Conservation (phyloP, 495 filamentous ascomycete species). For the Sphaerosporella brunnea region DNA sequence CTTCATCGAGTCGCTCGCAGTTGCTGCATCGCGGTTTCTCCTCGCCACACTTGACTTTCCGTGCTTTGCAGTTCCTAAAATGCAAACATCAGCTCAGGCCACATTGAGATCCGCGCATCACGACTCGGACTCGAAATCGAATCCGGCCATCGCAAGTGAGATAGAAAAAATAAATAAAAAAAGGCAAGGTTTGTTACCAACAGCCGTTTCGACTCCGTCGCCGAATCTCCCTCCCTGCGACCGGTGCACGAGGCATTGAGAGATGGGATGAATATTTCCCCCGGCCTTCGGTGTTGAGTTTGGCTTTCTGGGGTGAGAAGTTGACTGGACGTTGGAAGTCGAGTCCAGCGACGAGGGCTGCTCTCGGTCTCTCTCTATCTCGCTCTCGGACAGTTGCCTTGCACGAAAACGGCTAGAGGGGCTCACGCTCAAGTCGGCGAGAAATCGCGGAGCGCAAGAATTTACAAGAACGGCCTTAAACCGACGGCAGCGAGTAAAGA, state of each 20-base stretch:
- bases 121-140: background rate
- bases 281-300: background rate
- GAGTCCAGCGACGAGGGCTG: conserved; percentile 1
- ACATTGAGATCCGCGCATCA: conserved; percentile 2
- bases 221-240: conserved; percentile 31
- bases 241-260: conserved; percentile 25
- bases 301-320: background rate
- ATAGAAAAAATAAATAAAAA: background rate
- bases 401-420: conserved; percentile 1
- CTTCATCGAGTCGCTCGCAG: conserved; percentile 56
- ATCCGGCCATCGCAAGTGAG: background rate
- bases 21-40: conserved; percentile 62
- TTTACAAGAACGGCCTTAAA: background rate
- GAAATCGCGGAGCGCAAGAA: background rate
- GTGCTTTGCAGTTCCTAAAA: conserved; percentile 60
- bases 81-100: conserved; percentile 7
- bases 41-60: conserved; percentile 80
- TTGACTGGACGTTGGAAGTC: background rate
- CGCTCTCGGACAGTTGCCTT: conserved; percentile 1
- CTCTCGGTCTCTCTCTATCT: no score
- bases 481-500: no score
- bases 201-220: conserved; percentile 65
- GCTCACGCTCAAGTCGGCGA: background rate
- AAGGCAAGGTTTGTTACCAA: conserved; percentile 40
- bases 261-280: background rate